Conservation (phyloP, 169 alveolate genomes). For the Theileria luwenshuni region DNA sequence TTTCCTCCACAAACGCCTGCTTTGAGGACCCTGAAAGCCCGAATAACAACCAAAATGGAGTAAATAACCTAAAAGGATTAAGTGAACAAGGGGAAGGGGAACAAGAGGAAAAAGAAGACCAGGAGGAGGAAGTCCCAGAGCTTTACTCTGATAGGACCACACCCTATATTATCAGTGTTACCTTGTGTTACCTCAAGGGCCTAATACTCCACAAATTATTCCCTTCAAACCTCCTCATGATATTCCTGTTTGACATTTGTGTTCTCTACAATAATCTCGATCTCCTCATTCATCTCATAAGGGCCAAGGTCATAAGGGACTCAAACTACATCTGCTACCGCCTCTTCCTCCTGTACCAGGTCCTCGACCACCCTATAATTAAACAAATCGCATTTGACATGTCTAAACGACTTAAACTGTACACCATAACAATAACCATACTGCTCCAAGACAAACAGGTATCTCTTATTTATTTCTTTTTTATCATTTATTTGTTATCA, state of each 20-base stretch:
- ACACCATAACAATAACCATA: conserved; percentile 34
- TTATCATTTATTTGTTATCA: too few relatives aligned
- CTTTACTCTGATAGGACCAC: conserved; percentile 1
- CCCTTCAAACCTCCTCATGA: conserved; percentile 42
- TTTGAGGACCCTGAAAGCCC: background rate
- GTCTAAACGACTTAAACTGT: conserved; percentile 49
- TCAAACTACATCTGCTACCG: conserved; percentile 44
- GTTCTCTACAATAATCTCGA: conserved; percentile 38
- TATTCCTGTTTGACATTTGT: conserved; percentile 51
- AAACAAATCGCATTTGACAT: conserved; percentile 53
- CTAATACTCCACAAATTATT: conserved; percentile 32
- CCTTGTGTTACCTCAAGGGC: conserved; percentile 39
- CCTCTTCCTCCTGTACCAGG: conserved; percentile 27
- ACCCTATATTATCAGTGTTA: conserved; percentile 34
- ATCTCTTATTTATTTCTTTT: too few relatives aligned
- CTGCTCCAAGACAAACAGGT: conserved; percentile 29
- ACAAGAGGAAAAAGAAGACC: background rate
- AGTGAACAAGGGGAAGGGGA: background rate
- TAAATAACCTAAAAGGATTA: background rate
- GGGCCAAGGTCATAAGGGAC: conserved; percentile 43
- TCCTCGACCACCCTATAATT: conserved; percentile 18
- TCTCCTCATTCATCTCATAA: conserved; percentile 13
- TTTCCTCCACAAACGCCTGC: background rate
- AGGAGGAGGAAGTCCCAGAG: conserved; percentile 29
- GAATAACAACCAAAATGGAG: background rate